Conservation (phyloP, 23 red algal genomes). For the Pyropia haitanensis region DNA sequence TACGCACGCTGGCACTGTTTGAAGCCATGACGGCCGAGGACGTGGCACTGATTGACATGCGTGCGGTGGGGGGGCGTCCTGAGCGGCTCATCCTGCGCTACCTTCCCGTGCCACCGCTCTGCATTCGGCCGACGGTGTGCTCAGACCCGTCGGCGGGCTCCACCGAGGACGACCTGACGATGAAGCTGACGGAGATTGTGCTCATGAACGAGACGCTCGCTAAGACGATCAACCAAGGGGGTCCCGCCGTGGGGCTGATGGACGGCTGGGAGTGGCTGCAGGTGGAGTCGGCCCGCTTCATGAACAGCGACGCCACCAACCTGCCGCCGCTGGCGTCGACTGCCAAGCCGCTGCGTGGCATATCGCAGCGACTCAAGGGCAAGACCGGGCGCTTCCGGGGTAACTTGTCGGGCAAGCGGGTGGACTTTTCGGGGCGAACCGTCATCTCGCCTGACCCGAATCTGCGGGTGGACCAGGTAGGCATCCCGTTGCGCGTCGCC, state of each 20-base stretch:
- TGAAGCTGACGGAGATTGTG: conserved; percentile 83
- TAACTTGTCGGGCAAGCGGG: conserved; percentile 91
- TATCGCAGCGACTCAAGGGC: conserved; percentile 84
- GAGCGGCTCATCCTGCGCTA: conserved; percentile 73
- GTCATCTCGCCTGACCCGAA: conserved; percentile 98
- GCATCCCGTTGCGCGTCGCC: conserved; percentile 71
- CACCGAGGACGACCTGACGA: conserved; percentile 95
- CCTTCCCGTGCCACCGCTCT: conserved; percentile 89
- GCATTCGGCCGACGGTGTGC: conserved; percentile 87
- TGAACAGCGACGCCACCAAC: conserved; percentile 74
- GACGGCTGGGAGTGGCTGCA: conserved; percentile 88
- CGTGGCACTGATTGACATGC: conserved; percentile 78
- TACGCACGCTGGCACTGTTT: conserved; percentile 65
- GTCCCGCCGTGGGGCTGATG: conserved; percentile 33
- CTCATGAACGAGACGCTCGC: conserved; percentile 59
- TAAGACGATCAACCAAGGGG: conserved; percentile 57
- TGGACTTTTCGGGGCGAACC: conserved; percentile 89
- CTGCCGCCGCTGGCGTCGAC: conserved; percentile 36
- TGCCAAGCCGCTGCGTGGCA: conserved; percentile 57
- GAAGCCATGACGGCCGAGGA: conserved; percentile 60
- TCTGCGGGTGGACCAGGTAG: conserved; percentile 81
- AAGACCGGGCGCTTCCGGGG: conserved; percentile 93
- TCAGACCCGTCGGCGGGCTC: conserved; percentile 74
- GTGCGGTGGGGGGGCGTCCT: conserved; percentile 56
- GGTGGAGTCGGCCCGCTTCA: conserved; percentile 62